phyloP scores from a whole-genome alignment of 768 basidiomycete species.

The Clitopilus passeckerianus region DNA sequence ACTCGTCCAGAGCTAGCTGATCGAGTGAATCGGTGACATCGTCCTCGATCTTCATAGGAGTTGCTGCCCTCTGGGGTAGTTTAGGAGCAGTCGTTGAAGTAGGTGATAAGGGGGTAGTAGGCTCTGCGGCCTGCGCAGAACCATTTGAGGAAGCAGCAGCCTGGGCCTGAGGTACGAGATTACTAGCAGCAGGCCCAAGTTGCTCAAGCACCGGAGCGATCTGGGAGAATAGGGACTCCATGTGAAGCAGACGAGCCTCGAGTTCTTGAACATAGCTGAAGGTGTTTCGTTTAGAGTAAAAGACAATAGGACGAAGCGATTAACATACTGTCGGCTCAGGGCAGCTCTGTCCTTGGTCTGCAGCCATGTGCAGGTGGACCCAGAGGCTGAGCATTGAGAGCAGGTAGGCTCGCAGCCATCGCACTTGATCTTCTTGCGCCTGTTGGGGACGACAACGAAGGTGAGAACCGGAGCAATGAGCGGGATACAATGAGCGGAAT shows the following conservation, averaged over 20 bases:
- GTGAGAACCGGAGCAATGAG: conserved; percentile 9
- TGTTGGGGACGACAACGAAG: conserved; percentile 22
- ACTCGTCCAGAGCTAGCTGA: conserved; percentile 83
- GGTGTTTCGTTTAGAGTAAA: conserved; percentile 10
- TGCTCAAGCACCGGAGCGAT: conserved; percentile 77
- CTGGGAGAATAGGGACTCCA: conserved; percentile 84
- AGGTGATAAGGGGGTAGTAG: conserved; percentile 29
- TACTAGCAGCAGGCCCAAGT: conserved; percentile 50
- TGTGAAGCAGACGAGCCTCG: conserved; percentile 80
- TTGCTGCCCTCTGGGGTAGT: conserved; percentile 18
- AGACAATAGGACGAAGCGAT: conserved; percentile 6
- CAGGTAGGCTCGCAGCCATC: conserved; percentile 86
- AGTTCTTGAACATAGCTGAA: conserved; percentile 87
- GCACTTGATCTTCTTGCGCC: conserved; percentile 92
- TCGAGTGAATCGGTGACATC: conserved; percentile 84
- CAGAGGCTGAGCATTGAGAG: conserved; percentile 71
- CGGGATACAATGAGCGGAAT: conserved; percentile 11
- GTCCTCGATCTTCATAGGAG: conserved; percentile 57
- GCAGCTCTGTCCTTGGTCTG: conserved; percentile 91
- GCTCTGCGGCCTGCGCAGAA: conserved; percentile 28
- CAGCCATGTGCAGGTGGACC: conserved; percentile 81
- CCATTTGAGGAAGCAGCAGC: conserved; percentile 30
- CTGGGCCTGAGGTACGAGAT: conserved; percentile 27
- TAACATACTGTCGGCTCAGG: conserved; percentile 78
- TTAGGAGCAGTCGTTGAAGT: conserved; percentile 25